Conservation (phyloP, 805 yeast species). For the Hagleromyces aurorensis region DNA sequence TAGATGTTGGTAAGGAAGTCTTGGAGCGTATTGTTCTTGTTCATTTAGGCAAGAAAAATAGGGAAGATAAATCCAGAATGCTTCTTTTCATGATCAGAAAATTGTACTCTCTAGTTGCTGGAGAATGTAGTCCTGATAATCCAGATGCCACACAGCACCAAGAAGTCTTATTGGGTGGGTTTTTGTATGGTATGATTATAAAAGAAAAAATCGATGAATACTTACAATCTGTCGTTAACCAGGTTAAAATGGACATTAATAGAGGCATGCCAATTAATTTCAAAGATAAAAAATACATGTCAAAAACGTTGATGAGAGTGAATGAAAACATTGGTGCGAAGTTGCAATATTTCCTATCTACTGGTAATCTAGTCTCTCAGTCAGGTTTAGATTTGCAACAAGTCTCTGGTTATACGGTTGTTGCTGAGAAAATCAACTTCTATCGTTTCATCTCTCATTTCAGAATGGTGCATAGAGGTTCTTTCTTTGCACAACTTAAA, state of each 20-base stretch:
- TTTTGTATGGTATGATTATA: slow-evolving; percentile 91
- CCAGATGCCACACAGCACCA: slow-evolving; percentile 99
- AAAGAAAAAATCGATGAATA: slow-evolving; percentile 96
- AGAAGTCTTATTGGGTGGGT: slow-evolving; percentile 91
- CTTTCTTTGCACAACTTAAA: slow-evolving; percentile 95
- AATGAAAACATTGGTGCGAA: slow-evolving; percentile 94
- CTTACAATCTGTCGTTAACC: slow-evolving; percentile 60
- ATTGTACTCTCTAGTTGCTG: slow-evolving; percentile 88
- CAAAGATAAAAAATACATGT: slow-evolving; percentile 73
- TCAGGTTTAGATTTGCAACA: slow-evolving; percentile 97
- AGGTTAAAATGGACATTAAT: slow-evolving; percentile 69
- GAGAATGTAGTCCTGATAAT: slow-evolving; percentile 93
- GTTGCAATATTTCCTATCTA: slow-evolving; percentile 86
- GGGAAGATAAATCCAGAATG: slow-evolving; percentile 77
- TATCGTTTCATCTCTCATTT: slow-evolving; percentile 97
- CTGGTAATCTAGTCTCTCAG: slow-evolving; percentile 95
- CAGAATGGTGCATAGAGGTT: slow-evolving; percentile 99
- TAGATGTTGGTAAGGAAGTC: slow-evolving; percentile 84
- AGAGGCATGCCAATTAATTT: slow-evolving; percentile 80
- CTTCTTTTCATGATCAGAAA: slow-evolving; percentile 92
- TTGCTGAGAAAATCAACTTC: slow-evolving; percentile 96
- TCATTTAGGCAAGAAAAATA: slow-evolving; percentile 53
- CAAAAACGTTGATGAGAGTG: slow-evolving; percentile 65
- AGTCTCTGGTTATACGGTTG: slow-evolving; percentile 96
- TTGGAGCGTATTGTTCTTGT: slow-evolving; percentile 79